Percentiles rank a stretch among this genome's conserved stretches.
Conservation (phyloP, 1,284 basidiomycete species). For the Marasmius tenuissimus region DNA sequence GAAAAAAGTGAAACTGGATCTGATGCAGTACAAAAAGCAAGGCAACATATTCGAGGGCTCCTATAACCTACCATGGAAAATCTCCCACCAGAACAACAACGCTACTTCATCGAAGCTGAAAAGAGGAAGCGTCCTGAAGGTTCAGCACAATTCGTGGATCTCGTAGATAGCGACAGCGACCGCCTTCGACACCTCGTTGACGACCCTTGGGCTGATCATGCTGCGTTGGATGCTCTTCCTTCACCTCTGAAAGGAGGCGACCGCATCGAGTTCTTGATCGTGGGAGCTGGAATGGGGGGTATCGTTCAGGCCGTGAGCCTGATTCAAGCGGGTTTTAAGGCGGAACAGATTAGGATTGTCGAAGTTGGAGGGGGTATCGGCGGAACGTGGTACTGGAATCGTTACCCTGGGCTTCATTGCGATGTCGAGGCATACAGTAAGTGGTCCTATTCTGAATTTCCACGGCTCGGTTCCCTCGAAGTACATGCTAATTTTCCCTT, state of each 20-base stretch:
- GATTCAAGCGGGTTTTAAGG: conserved; percentile 14
- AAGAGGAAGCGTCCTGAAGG: conserved; percentile 15
- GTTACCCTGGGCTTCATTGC: conserved; percentile 20
- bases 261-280: conserved; percentile 12
- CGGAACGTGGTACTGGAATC: conserved; percentile 22
- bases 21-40: too few relatives aligned
- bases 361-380: conserved; percentile 19
- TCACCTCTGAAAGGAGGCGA: conserved; percentile 11
- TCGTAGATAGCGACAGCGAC: conserved; percentile 2
- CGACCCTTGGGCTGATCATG: conserved; percentile 18
- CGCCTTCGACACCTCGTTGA: conserved; percentile 10
- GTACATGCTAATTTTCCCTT: background rate
- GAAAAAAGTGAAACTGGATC: too few relatives aligned
- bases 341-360: conserved; percentile 15
- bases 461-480: too few relatives aligned
- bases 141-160: conserved; percentile 8
- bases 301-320: conserved; percentile 13
- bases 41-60: too few relatives aligned
- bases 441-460: background rate
- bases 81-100: background rate
- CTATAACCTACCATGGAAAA: too few relatives aligned
- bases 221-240: conserved; percentile 10
- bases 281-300: conserved; percentile 16
- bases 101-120: conserved; percentile 13
- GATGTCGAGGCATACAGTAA: conserved; percentile 4